phyloP scores from a whole-genome alignment of 2,329 filamentous ascomycete genomes.

The Hymenoscyphus albidus region DNA sequence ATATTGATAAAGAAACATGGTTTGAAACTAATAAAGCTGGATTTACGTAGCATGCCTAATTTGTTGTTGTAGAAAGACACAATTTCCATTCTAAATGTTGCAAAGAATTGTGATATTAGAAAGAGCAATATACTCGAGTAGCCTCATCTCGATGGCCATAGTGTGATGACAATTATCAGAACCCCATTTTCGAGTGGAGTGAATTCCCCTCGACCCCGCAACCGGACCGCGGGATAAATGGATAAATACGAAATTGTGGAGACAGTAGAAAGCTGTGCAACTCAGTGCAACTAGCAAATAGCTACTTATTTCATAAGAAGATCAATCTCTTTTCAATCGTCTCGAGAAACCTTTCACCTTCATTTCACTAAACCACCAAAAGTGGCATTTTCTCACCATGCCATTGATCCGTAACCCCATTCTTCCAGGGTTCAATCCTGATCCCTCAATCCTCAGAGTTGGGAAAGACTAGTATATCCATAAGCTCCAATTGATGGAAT shows the following conservation, averaged over 20 bases:
- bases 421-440: conserved; percentile 51
- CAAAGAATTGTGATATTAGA: no score
- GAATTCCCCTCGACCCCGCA: background rate
- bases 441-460: conserved; percentile 49
- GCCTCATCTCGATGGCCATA: no score
- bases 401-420: conserved; percentile 34
- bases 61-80: no score
- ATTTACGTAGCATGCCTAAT: no score
- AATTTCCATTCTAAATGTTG: no score
- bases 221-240: background rate
- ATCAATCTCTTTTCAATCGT: background rate
- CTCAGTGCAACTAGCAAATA: background rate
- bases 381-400: conserved; percentile 9
- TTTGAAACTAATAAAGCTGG: background rate
- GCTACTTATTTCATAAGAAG: background rate
- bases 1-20: background rate
- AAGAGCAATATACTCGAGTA: no score
- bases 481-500: background rate
- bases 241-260: background rate
- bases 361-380: background rate
- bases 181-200: background rate
- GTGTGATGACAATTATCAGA: background rate
- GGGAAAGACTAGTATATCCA: conserved; percentile 40
- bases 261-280: background rate
- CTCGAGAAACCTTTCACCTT: background rate